phyloP scores from a whole-genome alignment of 345 rosid species.

The Lepidium didymum region DNA sequence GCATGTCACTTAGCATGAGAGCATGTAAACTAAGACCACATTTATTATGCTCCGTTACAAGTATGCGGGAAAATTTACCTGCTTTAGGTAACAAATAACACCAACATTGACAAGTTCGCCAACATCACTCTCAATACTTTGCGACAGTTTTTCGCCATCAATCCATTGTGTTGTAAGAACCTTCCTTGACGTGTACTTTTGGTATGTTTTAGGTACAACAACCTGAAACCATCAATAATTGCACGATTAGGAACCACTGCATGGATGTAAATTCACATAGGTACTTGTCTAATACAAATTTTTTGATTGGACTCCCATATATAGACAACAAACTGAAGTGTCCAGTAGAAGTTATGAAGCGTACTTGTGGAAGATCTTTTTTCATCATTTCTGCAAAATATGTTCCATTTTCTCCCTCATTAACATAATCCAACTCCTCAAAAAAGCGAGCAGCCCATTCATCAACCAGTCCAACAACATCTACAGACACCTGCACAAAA shows the following conservation, averaged over 20 bases:
- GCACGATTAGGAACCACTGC: background rate
- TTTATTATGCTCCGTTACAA: background rate
- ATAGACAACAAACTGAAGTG: background rate
- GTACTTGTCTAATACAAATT: background rate
- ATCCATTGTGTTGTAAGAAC: constrained; percentile 90
- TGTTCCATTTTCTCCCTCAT: constrained; percentile 91
- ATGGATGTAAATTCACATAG: background rate
- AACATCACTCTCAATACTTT: constrained; percentile 92
- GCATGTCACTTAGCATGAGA: background rate
- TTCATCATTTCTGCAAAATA: constrained; percentile 90
- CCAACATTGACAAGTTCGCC: constrained; percentile 95
- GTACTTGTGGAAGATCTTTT: constrained; percentile 96
- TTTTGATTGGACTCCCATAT: background rate
- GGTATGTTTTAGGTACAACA: constrained; percentile 75
- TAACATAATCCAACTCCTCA: constrained; percentile 94
- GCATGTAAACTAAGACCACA: background rate
- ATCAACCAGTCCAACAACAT: constrained; percentile 95
- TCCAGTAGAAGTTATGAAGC: constrained; percentile 14
- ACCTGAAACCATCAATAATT: constrained; percentile 43
- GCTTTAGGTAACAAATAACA: constrained; percentile 94
- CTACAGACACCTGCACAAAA: constrained; percentile 55
- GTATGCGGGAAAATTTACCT: constrained; percentile 39
- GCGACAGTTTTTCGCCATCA: constrained; percentile 90
- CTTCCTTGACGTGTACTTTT: constrained; percentile 83
- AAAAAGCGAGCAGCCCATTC: constrained; percentile 99